Evolutionary conservation across 208 protist genomes (phyloP).

Genomic region (Herpetomonas tarakana): DNA sequence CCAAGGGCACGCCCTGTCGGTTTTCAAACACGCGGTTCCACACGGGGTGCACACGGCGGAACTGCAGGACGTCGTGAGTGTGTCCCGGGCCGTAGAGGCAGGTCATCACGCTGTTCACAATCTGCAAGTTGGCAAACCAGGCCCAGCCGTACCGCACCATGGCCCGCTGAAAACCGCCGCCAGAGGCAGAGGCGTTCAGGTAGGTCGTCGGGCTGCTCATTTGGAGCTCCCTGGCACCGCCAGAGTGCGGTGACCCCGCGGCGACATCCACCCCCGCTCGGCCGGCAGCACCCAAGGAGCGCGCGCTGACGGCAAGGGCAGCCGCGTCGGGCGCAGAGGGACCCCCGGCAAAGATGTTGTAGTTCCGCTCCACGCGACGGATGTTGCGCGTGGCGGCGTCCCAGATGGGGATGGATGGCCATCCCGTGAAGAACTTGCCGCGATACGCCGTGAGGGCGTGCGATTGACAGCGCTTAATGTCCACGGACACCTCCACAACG

Average conservation of each 20-base stretch:
- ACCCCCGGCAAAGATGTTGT: slow-evolving; percentile 25
- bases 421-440: slow-evolving; percentile 72
- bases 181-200: not conserved
- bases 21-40: slow-evolving; percentile 55
- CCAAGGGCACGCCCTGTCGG: slow-evolving; percentile 39
- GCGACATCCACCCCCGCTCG: not conserved
- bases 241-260: not conserved
- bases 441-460: slow-evolving; percentile 29
- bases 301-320: not conserved
- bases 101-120: slow-evolving; percentile 27
- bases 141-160: slow-evolving; percentile 17
- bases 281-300: not conserved
- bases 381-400: slow-evolving; percentile 39
- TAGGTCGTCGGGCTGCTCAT: not conserved
- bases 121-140: slow-evolving; percentile 30
- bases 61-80: slow-evolving; percentile 36
- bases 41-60: slow-evolving; percentile 48
- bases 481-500: slow-evolving; percentile 56
- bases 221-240: no score
- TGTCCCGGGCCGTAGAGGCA: slow-evolving; percentile 30
- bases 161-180: slow-evolving; percentile 8
- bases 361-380: slow-evolving; percentile 41
- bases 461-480: slow-evolving; percentile 41
- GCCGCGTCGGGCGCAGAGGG: slow-evolving; percentile 4
- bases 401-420: slow-evolving; percentile 68